Conservation (phyloP, 1,139 yeast genomes). For the Kluyveromyces marxianus region DNA sequence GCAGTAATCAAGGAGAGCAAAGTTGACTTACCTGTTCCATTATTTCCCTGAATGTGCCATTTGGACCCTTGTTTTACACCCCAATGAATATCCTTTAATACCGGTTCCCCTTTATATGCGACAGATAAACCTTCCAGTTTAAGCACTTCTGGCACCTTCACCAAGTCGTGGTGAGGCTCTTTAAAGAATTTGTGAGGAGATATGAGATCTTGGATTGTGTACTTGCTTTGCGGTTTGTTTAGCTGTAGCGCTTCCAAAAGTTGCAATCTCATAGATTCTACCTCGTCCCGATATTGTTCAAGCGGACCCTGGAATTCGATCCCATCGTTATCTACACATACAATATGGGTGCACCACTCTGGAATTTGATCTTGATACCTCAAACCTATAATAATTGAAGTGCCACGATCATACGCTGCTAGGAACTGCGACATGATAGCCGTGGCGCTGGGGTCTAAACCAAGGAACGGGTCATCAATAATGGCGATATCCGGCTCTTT, state of each 20-base stretch:
- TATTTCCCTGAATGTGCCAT: slow-evolving; percentile 86
- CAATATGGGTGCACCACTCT: slow-evolving; percentile 68
- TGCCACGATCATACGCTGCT: slow-evolving; percentile 15
- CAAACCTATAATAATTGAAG: slow-evolving; percentile 57
- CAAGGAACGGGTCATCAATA: slow-evolving; percentile 87
- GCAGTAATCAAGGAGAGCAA: slow-evolving; percentile 76
- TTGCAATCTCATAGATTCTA: slow-evolving; percentile 30
- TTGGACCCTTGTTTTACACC: slow-evolving; percentile 60
- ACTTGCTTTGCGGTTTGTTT: slow-evolving; percentile 17
- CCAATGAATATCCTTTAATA: slow-evolving; percentile 60
- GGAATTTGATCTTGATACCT: slow-evolving; percentile 73
- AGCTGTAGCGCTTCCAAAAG: slow-evolving; percentile 14
- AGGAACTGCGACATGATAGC: slow-evolving; percentile 49
- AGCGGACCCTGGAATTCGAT: slow-evolving; percentile 43
- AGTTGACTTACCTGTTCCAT: slow-evolving; percentile 93
- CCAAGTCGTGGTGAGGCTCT: slow-evolving; percentile 14
- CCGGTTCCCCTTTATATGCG: slow-evolving; percentile 52
- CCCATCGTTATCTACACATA: slow-evolving; percentile 51
- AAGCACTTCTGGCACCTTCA: slow-evolving; percentile 36
- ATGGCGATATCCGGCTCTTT: slow-evolving; percentile 57
- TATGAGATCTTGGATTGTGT: slow-evolving; percentile 17
- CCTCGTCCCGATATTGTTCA: slow-evolving; percentile 27
- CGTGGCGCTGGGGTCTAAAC: slow-evolving; percentile 75
- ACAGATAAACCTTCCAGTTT: slow-evolving; percentile 61
- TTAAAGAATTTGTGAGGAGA: slow-evolving; percentile 20